These are phyloP conservation scores for Talaromyces trachyspermus DNA, from an alignment of 495 filamentous ascomycete genomes.

Conservation along the genomic window DNA sequence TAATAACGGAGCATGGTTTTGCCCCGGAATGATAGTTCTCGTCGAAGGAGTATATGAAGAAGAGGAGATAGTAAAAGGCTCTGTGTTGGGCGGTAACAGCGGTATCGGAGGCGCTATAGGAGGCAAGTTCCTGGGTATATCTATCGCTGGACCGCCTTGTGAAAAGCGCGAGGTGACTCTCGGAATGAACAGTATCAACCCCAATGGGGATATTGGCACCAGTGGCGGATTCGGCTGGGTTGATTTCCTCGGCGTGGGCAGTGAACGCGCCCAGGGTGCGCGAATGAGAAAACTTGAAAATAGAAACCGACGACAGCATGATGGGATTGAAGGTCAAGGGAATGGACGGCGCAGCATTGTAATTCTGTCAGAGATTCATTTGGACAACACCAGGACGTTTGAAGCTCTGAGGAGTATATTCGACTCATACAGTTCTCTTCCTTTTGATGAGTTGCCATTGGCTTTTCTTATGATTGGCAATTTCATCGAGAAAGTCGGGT, in stretches of 20 bases:
- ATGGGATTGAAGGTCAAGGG: conserved; percentile 24
- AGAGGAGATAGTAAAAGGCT: conserved; percentile 61
- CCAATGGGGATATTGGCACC: conserved; percentile 45
- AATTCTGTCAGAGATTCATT: conserved; percentile 72
- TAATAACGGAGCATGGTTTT: conserved; percentile 75
- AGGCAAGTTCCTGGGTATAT: conserved; percentile 80
- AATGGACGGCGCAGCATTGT: conserved; percentile 48
- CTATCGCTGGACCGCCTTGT: conserved; percentile 81
- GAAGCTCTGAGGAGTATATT: conserved; percentile 73
- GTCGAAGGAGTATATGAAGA: conserved; percentile 94
- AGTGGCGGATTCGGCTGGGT: conserved; percentile 91
- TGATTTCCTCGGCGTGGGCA: conserved; percentile 88
- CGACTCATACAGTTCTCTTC: conserved; percentile 48
- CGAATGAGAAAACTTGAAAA: conserved; percentile 72
- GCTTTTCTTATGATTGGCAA: conserved; percentile 76
- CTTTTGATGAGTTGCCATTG: conserved; percentile 54
- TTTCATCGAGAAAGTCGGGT: conserved; percentile 67
- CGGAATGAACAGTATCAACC: conserved; percentile 54
- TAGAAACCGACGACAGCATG: conserved; percentile 23
- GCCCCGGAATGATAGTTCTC: conserved; percentile 89
- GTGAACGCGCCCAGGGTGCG: conserved; percentile 73
- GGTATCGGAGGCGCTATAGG: conserved; percentile 85
- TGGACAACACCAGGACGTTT: conserved; percentile 71
- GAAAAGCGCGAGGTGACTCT: conserved; percentile 75
- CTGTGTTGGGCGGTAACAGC: conserved; percentile 61